Percentiles rank a stretch among this genome's conserved stretches.
Conservation (phyloP, 805 yeast genomes). For the Metschnikowia santaceciliae region DNA sequence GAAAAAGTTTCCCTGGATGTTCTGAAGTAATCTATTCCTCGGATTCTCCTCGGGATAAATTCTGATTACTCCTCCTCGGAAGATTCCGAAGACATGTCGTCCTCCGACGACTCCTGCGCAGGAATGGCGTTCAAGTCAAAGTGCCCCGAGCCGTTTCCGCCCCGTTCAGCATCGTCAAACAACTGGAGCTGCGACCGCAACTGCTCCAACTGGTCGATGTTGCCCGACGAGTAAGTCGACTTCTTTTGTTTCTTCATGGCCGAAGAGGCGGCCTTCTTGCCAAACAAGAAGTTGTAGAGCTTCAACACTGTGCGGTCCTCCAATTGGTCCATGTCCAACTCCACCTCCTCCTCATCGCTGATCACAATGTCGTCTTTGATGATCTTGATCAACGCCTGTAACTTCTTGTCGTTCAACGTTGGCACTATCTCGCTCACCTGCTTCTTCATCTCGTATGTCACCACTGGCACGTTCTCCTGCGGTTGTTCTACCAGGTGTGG, state of each 20-base stretch:
- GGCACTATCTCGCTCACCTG: conserved; percentile 85
- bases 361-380: conserved; percentile 64
- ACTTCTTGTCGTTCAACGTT: conserved; percentile 69
- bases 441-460: conserved; percentile 95
- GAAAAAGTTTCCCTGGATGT: too few relatives aligned
- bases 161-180: conserved; percentile 33
- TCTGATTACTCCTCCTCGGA: conserved; percentile 61
- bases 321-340: conserved; percentile 89
- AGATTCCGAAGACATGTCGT: conserved; percentile 52
- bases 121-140: conserved; percentile 35
- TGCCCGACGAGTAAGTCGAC: conserved; percentile 27
- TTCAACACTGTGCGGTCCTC: conserved; percentile 80
- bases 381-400: conserved; percentile 78
- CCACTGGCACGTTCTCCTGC: conserved; percentile 35
- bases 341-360: conserved; percentile 82
- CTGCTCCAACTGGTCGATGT: conserved; percentile 59
- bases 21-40: too few relatives aligned
- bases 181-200: conserved; percentile 48
- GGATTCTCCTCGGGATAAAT: too few relatives aligned
- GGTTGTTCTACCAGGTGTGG: conserved; percentile 23
- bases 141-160: conserved; percentile 20
- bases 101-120: conserved; percentile 45
- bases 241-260: conserved; percentile 45
- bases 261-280: conserved; percentile 34
- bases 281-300: conserved; percentile 73